phyloP scores from a whole-genome alignment of 306 rosid genomes.

The Senna tora region DNA sequence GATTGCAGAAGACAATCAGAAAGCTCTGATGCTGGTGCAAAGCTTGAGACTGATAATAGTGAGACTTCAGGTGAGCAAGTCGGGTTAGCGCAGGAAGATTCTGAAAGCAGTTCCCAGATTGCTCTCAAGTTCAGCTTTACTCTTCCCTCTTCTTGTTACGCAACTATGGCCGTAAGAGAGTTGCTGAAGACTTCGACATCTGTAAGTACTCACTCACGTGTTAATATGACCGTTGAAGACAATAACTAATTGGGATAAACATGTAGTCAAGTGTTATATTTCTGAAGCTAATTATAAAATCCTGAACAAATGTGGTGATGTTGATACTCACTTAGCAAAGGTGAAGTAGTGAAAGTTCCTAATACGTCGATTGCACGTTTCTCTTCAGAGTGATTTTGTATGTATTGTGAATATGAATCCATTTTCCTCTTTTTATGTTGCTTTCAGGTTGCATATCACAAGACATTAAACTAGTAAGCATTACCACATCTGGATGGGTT shows the following conservation, averaged over 20 bases:
- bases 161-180: conserved; percentile 98
- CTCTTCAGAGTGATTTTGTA: conserved; percentile 6
- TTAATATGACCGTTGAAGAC: conserved; percentile 12
- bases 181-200: conserved; percentile 95
- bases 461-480: conserved; percentile 64
- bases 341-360: conserved; percentile 1
- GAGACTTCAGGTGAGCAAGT: conserved; percentile 42
- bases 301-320: conserved; percentile 4
- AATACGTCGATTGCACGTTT: conserved; percentile 19
- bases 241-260: conserved; percentile 9
- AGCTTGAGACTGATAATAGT: conserved; percentile 39
- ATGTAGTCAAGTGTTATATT: not conserved
- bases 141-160: conserved; percentile 92
- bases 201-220: conserved; percentile 51
- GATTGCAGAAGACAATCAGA: conserved; percentile 46
- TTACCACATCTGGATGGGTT: not conserved
- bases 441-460: conserved; percentile 94
- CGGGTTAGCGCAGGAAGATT: conserved; percentile 42
- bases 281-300: not conserved
- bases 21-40: conserved; percentile 40
- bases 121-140: conserved; percentile 89
- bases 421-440: conserved; percentile 10
- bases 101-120: conserved; percentile 46
- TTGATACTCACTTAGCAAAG: conserved; percentile 11
- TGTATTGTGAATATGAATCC: conserved; percentile 15